phyloP scores from a whole-genome alignment of 495 filamentous ascomycete genomes.

The Coniosporium apollinis region DNA sequence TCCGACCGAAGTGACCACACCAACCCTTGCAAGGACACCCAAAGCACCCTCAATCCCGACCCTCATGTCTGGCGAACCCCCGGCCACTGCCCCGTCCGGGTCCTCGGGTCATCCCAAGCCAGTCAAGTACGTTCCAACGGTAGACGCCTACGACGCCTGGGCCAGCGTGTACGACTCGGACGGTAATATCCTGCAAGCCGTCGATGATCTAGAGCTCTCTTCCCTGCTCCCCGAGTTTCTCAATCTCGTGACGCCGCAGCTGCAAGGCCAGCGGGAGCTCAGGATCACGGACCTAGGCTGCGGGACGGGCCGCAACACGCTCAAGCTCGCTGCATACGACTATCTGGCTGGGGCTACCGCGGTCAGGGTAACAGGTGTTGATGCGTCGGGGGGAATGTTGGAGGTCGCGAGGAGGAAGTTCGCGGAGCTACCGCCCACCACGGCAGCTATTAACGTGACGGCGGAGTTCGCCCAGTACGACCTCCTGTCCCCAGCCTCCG shows the following conservation, averaged over 20 bases:
- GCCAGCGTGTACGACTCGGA: slow-evolving; percentile 50
- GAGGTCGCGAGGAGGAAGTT: slow-evolving; percentile 32
- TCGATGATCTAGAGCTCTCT: slow-evolving; percentile 44
- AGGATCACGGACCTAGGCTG: slow-evolving; percentile 45
- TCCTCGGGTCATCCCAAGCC: too few species aligned
- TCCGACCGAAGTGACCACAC: background rate
- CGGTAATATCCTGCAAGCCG: slow-evolving; percentile 54
- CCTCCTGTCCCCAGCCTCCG: slow-evolving; percentile 5
- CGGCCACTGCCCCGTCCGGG: too few species aligned
- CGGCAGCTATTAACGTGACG: slow-evolving; percentile 1
- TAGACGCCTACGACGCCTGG: slow-evolving; percentile 30
- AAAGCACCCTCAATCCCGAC: background rate
- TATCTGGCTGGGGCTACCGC: slow-evolving; percentile 17
- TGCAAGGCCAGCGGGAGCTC: slow-evolving; percentile 12
- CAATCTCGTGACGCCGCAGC: slow-evolving; percentile 7
- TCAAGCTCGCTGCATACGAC: slow-evolving; percentile 30
- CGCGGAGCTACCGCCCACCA: too few species aligned
- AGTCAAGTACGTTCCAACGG: slow-evolving; percentile 22
- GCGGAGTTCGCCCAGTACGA: slow-evolving; percentile 23
- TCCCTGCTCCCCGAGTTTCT: slow-evolving; percentile 39
- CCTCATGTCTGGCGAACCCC: too few species aligned
- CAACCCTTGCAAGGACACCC: background rate
- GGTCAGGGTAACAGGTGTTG: slow-evolving; percentile 31
- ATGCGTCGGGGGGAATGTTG: slow-evolving; percentile 37
- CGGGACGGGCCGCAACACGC: slow-evolving; percentile 53